phyloP scores from a whole-genome alignment of 371 early-diverging fungal genomes.

The Coemansia linderi region DNA sequence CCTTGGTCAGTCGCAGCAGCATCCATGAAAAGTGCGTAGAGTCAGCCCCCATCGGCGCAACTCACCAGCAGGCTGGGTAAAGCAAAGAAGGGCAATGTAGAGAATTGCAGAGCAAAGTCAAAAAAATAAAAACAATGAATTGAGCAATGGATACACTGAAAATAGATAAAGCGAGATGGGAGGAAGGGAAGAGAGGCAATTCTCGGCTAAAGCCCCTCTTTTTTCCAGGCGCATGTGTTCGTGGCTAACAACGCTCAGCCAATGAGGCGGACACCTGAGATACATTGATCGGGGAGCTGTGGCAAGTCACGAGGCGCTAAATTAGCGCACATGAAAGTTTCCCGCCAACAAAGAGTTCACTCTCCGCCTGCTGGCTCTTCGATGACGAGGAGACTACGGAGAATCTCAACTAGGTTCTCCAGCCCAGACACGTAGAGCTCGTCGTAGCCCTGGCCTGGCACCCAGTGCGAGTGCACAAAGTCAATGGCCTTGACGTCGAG shows the following conservation, averaged over 20 bases:
- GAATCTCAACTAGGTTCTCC: constrained; percentile 39
- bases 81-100: not conserved
- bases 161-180: not conserved
- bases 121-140: not conserved
- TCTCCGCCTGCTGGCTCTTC: not conserved
- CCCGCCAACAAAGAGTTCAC: not conserved
- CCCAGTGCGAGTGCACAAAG: constrained; percentile 76
- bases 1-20: constrained; percentile 25
- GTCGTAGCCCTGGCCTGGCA: constrained; percentile 59
- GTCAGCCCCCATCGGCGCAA: constrained; percentile 36
- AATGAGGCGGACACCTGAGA: not conserved
- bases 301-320: not conserved
- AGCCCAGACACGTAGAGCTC: constrained; percentile 59
- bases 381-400: constrained; percentile 15
- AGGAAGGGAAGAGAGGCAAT: not conserved
- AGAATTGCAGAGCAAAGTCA: not conserved
- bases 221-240: not conserved
- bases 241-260: not conserved
- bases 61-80: not conserved
- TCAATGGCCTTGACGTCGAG: constrained; percentile 73
- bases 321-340: not conserved
- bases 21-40: constrained; percentile 38
- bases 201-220: not conserved
- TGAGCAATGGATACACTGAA: not conserved
- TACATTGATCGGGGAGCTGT: not conserved